These are phyloP conservation scores for Cyathus striatus DNA, from an alignment of 768 basidiomycete genomes.

Conservation along the genomic window DNA sequence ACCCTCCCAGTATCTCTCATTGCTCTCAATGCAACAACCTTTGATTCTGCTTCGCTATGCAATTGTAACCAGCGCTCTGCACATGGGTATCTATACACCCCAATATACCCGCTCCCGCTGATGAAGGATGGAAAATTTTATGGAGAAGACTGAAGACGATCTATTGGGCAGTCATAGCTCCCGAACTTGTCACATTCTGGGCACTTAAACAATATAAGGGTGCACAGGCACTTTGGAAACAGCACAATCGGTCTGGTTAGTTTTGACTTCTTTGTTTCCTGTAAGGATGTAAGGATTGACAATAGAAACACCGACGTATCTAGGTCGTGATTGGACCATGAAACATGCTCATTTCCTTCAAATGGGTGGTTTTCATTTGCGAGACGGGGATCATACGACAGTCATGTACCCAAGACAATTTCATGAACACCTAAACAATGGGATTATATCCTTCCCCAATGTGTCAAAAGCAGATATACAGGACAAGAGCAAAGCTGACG, in stretches of 20 bases:
- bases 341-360: constrained; percentile 4
- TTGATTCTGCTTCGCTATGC: too few relatives aligned
- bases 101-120: neutral
- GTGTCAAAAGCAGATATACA: neutral
- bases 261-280: neutral
- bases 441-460: neutral
- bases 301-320: neutral
- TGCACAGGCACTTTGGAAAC: too few relatives aligned
- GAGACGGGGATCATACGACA: neutral
- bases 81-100: neutral
- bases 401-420: neutral
- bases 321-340: neutral
- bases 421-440: neutral
- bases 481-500: constrained; percentile 2
- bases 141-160: neutral
- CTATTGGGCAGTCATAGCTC: neutral
- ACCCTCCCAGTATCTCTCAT: too few relatives aligned
- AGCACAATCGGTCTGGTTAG: neutral
- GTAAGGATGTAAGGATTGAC: neutral
- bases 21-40: too few relatives aligned
- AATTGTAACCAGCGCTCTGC: too few relatives aligned
- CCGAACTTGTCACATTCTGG: neutral
- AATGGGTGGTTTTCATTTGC: constrained; percentile 3
- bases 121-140: neutral
- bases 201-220: neutral